Evolutionary conservation across 345 rosid genomes (phyloP).

Genomic region (Triadica sebifera): DNA sequence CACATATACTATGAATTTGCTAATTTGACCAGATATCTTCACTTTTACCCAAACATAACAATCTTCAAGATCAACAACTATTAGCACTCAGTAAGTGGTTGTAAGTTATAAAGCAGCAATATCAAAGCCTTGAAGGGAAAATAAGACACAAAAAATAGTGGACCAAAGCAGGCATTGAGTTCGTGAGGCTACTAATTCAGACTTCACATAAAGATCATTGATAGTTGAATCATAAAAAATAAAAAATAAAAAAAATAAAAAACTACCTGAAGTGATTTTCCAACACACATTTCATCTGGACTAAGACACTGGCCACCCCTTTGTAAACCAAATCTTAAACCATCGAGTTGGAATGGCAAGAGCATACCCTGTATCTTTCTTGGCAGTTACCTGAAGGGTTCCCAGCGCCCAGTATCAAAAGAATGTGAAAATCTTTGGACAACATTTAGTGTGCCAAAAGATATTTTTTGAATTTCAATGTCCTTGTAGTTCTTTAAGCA

Average conservation of each 20-base stretch:
- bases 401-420: conserved; percentile 56
- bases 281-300: conserved; percentile 99
- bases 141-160: neutral
- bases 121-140: neutral
- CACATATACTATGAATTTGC: neutral
- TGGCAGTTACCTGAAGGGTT: conserved; percentile 61
- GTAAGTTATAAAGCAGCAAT: neutral
- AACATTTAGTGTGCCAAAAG: conserved; percentile 74
- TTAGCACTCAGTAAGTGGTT: neutral
- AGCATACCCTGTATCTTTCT: conserved; percentile 52
- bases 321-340: conserved; percentile 69
- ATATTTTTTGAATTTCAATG: conserved; percentile 64
- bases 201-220: neutral
- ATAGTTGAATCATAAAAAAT: neutral
- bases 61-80: neutral
- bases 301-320: conserved; percentile 94
- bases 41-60: neutral
- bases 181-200: neutral
- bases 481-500: conserved; percentile 57
- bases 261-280: conserved; percentile 87
- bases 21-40: neutral
- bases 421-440: conserved; percentile 62
- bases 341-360: conserved; percentile 87
- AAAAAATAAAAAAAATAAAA: neutral
- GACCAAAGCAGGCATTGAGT: neutral